These are phyloP conservation scores for Phaffia tasmanica DNA, from an alignment of 768 basidiomycete species.

Conservation along the genomic window DNA sequence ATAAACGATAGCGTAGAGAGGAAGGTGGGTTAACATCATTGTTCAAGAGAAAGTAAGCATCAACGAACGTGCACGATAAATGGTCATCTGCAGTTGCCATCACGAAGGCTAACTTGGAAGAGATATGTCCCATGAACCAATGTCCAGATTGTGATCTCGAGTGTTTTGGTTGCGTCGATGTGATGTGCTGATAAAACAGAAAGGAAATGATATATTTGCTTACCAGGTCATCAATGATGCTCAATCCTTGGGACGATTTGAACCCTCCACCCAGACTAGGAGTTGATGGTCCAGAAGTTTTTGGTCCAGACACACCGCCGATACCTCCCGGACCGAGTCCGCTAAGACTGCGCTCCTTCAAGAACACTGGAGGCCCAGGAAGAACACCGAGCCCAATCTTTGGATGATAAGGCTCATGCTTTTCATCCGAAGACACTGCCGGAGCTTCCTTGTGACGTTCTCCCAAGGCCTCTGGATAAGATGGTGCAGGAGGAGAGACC, in stretches of 20 bases:
- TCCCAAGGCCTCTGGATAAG: not conserved
- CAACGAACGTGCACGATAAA: not conserved
- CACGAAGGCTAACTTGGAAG: too few relatives aligned
- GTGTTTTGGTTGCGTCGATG: not conserved
- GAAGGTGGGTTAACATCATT: not conserved
- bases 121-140: too few relatives aligned
- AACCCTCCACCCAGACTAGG: not conserved
- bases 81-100: too few relatives aligned
- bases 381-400: not conserved
- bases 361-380: not conserved
- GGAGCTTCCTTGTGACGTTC: not conserved
- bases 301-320: not conserved
- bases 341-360: not conserved
- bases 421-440: not conserved
- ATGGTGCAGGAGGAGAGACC: not conserved
- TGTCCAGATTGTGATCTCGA: not conserved
- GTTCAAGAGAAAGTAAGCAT: not conserved
- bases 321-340: not conserved
- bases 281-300: not conserved
- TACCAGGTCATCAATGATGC: slow-evolving; percentile 24
- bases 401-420: not conserved
- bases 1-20: not conserved
- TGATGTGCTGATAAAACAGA: not conserved
- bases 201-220: slow-evolving; percentile 6
- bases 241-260: slow-evolving; percentile 8